Base-by-base conservation (phyloP, 2,329 filamentous ascomycete species). In the Aspergillus costaricaensis region DNA sequence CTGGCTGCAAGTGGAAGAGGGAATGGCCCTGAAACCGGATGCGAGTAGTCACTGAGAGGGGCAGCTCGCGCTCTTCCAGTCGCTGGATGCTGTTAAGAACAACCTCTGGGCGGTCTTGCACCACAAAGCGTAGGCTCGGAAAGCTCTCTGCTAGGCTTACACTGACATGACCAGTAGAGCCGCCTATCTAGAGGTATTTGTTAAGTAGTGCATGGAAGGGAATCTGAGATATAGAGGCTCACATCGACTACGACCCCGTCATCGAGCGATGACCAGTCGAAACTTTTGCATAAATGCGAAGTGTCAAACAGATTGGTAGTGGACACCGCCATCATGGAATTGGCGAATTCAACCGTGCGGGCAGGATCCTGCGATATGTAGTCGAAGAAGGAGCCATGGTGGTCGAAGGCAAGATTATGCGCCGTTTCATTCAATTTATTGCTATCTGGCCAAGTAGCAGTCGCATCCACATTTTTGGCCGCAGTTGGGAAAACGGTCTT, bases 101-200 rank as follows among this genome's bases (percentile, higher is more conserved):
- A 4, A 75, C 74, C 27, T 77, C 68, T 10, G 9, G 74, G 69
- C 82, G 72, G 62, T 84, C 81, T 62, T 84, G 78, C 1, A 84
- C 85, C 14, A 86, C 72, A 67, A 86, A 86, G 49, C 76, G 78
- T 65, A 86, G 79, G 41, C 81, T 77, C 50, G 77, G 77, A 72
- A 81, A 85, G 58, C 72, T 73, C 59, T 76, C 76, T 2, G 83
- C 86, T 47, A 88, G 74, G 3, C 81, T 83, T n/a, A 84, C 77
- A 50, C 78, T 81, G n/a, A 83, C 81, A 50, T 85, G 83, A 0
- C 86, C 86, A 55, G 83, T 82, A 17, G 82, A 84, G 2, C 86
- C 86, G 9, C 86, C 86, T 23, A 73, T 53, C 66, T 70, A 17
- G 10, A 14, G 5, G 27, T 17, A 4, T 14, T 15, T 2, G 44